Evolutionary conservation across 78 protist genomes (phyloP), one percentile per base, ranked within the genome.

Genomic region (Dictyostelium intermedium): DNA sequence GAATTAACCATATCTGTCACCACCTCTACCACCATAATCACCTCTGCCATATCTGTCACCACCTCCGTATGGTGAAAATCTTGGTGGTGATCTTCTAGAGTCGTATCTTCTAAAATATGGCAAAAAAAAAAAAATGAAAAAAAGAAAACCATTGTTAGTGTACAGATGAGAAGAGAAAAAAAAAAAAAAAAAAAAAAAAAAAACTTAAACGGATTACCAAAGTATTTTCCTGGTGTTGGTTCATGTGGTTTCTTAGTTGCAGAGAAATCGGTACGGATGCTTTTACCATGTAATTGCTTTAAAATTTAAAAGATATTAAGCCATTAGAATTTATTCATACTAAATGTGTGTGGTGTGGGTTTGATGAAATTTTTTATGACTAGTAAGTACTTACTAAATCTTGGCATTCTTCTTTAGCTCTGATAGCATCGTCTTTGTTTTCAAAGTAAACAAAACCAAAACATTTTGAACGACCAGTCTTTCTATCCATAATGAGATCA

Each of bases 401-500:
- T 56, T 84, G 91, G 32, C 87, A 84, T 45, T 66, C 91, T 34
- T 83, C 79, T 43, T 80, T 80, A n/a, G 92, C 96, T 50, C 81
- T 82, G 27, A 82, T 25, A 6, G 96, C 96, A 61, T 80, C 82
- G 0, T 83, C 91, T 41, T 84, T 66, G 8, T 72, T 37, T 16
- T 92, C 91, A 77, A 92, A 92, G 61, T 83, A 84, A 9, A 92
- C 85, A 80, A 92, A 92, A 32, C 86, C 96, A 56, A 56, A 92
- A 41, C 96, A 84, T 35, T 84, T 92, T 20, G 96, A 92, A 30
- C 87, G 77, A 9, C 85, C 79, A 37, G 96, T 84, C 83, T 92
- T 72, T 61, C 86, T 72, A 14, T 92, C 96, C 86, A 66, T 84
- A 60, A 92, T 92, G 5, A 92, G 78, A 77, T 72, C 86, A 7